Base-by-base conservation (phyloP, 352 stramenopile species). In the Globisporangium abappressorium region DNA sequence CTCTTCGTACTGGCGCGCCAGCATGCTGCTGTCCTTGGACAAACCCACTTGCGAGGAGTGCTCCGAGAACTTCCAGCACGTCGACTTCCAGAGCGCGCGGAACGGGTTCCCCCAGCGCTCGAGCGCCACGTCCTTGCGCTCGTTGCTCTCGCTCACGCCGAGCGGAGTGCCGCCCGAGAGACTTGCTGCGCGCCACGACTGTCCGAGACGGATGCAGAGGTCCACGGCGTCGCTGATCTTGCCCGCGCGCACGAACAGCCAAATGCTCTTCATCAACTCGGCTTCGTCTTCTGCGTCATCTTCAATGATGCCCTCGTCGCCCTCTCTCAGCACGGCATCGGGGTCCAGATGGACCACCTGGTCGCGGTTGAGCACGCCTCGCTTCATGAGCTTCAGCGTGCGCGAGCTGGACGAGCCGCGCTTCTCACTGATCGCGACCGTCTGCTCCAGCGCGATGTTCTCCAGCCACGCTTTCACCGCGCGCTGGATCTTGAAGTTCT, bases 221-320 rank as follows among this genome's bases (percentile, higher is more conserved):
- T 93, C 82, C 22, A 91, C 79, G 0, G 88, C 88, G 60, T 92
- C 83, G 34, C 77, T 69, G 38, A 89, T 68, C 57, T 83, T 75
- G 43, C 88, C 88, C 28, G 86, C 81, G 59, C 88, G 85, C 14
- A 96, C 64, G 28, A 85, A 90, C 7, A 79, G 80, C 88, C 88
- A 96, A 9, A 96, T 62, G 34, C 76, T 75, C 65, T 89, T 87
- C 57, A 96, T 76, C 22, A 96, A 61, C 57, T 93, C 85, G 0
- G 78, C 82, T 66, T 96, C 88, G 62, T 94, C 87, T 66, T 96
- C 88, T 26, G 79, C 79, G 64, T 96, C 88, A 58, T 96, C 88
- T 9, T 84, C 79, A 8, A 90, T 70, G 36, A 94, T 70, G 43
- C 82, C 66, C 22, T 72, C 65, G 41, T 95, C 87, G 18, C 88